Evolutionary conservation across 495 filamentous ascomycete genomes (phyloP).

Genomic region (Jackrogersella multiformis): DNA sequence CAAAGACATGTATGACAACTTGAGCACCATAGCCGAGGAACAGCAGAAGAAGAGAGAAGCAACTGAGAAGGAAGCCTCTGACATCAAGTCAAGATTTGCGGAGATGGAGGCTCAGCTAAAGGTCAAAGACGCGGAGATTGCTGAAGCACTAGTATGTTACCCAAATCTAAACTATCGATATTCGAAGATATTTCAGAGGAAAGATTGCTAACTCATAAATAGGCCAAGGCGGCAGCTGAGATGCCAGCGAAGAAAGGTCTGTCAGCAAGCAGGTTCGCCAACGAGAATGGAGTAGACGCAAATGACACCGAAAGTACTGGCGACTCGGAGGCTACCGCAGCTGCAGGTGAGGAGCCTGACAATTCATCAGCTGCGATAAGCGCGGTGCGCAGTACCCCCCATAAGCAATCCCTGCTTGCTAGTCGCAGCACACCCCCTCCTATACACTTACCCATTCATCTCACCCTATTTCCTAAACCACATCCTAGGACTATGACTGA

Average conservation of each 20-base stretch:
- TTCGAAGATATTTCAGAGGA: not conserved
- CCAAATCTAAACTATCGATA: not conserved
- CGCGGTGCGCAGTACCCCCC: constrained; percentile 63
- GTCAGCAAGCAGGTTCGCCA: constrained; percentile 57
- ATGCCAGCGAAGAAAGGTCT: constrained; percentile 51
- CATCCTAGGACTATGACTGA: constrained; percentile 31
- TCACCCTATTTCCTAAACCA: not conserved
- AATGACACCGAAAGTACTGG: constrained; percentile 33
- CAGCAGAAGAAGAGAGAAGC: constrained; percentile 54
- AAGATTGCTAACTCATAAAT: constrained; percentile 26
- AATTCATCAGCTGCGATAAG: constrained; percentile 65
- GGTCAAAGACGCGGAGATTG: constrained; percentile 64
- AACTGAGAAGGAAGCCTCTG: constrained; percentile 50
- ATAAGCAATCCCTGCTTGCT: constrained; percentile 36
- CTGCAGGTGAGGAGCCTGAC: constrained; percentile 64
- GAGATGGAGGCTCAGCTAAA: constrained; percentile 59
- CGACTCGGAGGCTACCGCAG: constrained; percentile 46
- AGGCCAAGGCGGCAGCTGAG: constrained; percentile 47
- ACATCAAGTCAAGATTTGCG: constrained; percentile 51
- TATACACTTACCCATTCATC: constrained; percentile 6
- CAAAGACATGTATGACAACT: constrained; percentile 63
- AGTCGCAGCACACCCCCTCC: constrained; percentile 44
- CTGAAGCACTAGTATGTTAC: constrained; percentile 59
- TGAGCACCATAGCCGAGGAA: constrained; percentile 60
- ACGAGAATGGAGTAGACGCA: constrained; percentile 34